Evolutionary conservation across 495 filamentous ascomycete genomes (phyloP), one percentile per base, ranked within the genome.

Genomic region (Aspergillus carlsbadensis): DNA sequence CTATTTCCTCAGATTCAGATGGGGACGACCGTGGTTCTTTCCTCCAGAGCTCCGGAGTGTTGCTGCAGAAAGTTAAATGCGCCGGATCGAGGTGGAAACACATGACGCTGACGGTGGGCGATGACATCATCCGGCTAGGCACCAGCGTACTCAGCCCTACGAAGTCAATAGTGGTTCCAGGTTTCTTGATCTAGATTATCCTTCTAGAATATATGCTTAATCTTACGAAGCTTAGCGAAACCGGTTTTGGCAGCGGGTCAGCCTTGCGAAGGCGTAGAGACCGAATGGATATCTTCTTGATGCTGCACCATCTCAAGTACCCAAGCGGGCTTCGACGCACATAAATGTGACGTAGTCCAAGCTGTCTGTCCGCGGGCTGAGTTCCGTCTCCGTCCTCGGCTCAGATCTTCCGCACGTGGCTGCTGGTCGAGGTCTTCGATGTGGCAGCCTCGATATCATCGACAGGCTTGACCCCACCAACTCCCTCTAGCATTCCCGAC

Each of bases 91-190:
- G 26, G 26, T 18, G 15, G 37, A 17, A 21, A 21, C 15, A 35
- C 45, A 49, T 49, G 31, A 49, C 45, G 45, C 35, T 49, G 31
- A 49, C 45, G 45, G 17, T 18, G 37, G n/a, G 4, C 37, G n/a
- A 49, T 49, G 45, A 49, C 45, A 49, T 49, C 45, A 49, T 24
- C 26, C 17, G 15, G 31, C 31, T 49, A 47, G 45, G 31, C 45
- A 36, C 17, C 45, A 36, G 45, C 20, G 13, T 36, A 36, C 3
- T 8, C 26, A 29, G 26, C 26, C 26, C 26, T 21, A 21, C 20
- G n/a, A n/a, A n/a, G n/a, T n/a, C n/a, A n/a, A n/a, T n/a, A n/a
- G n/a, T 8, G n/a, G 33, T 15, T 34, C 17, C 18, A 10, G 10
- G n/a, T 41, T 17, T 17, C 39, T 41, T 7, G 15, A 42, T 18